phyloP scores from a whole-genome alignment of 1,139 yeast genomes.

The Nakaseomyces nivariensis region DNA sequence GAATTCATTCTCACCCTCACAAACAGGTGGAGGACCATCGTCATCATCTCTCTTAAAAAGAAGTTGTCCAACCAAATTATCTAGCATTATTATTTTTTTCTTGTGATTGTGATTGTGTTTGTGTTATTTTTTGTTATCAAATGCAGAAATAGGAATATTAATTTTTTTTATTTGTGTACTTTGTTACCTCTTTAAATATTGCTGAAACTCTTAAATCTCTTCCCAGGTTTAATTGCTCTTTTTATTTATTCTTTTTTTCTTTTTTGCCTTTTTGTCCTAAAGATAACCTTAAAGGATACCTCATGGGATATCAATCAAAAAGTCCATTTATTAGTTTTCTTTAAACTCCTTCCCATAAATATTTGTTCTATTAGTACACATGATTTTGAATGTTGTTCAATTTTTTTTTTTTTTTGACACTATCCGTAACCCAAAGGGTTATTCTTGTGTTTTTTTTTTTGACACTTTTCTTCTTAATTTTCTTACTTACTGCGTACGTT shows the following conservation, averaged over 20 bases:
- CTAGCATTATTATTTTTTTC: not conserved
- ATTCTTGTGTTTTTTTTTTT: not conserved
- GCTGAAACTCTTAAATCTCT: too few species aligned
- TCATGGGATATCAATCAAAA: not conserved
- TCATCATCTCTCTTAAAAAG: not conserved
- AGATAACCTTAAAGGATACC: not conserved
- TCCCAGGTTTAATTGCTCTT: not conserved
- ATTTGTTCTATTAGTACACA: too few species aligned
- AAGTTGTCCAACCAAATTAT: not conserved
- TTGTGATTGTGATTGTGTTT: not conserved
- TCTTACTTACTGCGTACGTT: not conserved
- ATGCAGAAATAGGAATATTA: too few species aligned
- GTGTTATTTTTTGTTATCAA: not conserved
- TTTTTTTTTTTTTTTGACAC: not conserved
- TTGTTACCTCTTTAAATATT: not conserved
- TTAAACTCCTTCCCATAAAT: too few species aligned
- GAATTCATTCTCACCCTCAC: slow-evolving; percentile 24
- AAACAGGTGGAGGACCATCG: not conserved
- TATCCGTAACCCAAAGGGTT: not conserved
- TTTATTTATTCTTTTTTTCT: too few species aligned
- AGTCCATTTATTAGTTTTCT: too few species aligned
- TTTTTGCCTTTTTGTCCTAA: too few species aligned
- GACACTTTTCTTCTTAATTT: too few species aligned
- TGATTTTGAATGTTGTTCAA: too few species aligned
- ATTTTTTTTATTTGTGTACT: too few species aligned